phyloP scores from a whole-genome alignment of 208 protist genomes.

The Herpetomonas muscarum region DNA sequence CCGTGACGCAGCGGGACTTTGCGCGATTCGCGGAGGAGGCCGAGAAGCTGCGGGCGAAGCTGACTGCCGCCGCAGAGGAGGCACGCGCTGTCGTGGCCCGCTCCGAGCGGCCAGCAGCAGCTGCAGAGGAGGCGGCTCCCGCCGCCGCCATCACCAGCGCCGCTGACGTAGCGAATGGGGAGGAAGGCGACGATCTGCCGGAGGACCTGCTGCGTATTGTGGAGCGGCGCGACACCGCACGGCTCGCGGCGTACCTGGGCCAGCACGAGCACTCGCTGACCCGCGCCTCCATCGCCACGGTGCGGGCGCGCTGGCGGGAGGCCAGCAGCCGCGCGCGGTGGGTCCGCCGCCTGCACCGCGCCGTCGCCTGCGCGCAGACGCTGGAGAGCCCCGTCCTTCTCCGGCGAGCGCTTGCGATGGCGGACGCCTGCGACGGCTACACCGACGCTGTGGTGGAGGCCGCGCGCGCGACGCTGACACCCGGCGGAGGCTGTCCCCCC shows the following conservation, averaged over 20 bases:
- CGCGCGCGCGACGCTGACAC: slow-evolving; percentile 10
- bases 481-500: too few species aligned
- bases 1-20: too few species aligned
- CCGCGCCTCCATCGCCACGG: slow-evolving; percentile 8
- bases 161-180: neutral
- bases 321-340: slow-evolving; percentile 13
- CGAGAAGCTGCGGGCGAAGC: slow-evolving; percentile 1
- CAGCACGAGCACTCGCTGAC: slow-evolving; percentile 18
- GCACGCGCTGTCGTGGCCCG: neutral
- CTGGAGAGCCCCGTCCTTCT: slow-evolving; percentile 32
- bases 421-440: slow-evolving; percentile 22
- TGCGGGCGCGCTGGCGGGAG: slow-evolving; percentile 20
- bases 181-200: slow-evolving; percentile 5
- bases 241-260: slow-evolving; percentile 27
- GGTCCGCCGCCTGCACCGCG: slow-evolving; percentile 26
- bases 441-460: slow-evolving; percentile 24
- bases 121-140: neutral
- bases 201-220: slow-evolving; percentile 21
- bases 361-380: slow-evolving; percentile 29
- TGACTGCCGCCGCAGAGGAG: neutral
- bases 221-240: slow-evolving; percentile 8
- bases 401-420: slow-evolving; percentile 21
- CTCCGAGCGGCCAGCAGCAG: neutral
- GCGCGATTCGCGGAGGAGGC: neutral
- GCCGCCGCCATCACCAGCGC: neutral